Evolutionary conservation across 768 basidiomycete species (phyloP).

Genomic region (Coprinopsis strossmayeri): DNA sequence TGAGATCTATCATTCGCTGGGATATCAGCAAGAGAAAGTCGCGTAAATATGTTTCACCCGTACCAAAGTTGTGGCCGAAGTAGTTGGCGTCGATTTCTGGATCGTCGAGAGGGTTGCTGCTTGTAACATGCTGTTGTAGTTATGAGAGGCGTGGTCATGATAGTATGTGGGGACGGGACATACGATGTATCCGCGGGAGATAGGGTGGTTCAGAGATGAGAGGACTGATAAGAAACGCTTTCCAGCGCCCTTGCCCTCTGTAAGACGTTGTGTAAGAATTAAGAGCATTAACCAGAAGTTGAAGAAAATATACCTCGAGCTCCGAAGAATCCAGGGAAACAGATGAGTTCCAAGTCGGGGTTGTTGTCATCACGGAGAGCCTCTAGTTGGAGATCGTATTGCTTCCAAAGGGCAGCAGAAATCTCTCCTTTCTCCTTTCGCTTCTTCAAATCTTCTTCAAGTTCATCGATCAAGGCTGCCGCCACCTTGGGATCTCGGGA

Average conservation of each 20-base stretch:
- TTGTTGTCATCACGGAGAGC: constrained; percentile 18
- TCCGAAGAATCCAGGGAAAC: constrained; percentile 17
- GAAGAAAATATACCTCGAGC: neutral
- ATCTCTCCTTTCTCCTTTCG: constrained; percentile 16
- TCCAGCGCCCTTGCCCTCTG: constrained; percentile 9
- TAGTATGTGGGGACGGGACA: too few relatives aligned
- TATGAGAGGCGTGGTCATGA: too few relatives aligned
- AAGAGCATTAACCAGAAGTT: neutral
- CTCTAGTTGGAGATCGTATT: constrained; percentile 31
- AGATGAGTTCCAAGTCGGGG: constrained; percentile 22
- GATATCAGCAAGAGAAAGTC: neutral
- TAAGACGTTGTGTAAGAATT: neutral
- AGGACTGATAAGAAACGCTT: constrained; percentile 10
- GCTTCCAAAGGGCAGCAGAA: constrained; percentile 30
- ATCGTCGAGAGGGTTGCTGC: constrained; percentile 24
- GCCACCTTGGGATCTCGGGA: constrained; percentile 15
- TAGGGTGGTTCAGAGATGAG: constrained; percentile 7
- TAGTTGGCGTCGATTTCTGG: constrained; percentile 36
- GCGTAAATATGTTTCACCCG: neutral
- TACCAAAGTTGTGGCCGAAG: constrained; percentile 36
- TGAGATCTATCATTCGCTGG: constrained; percentile 19
- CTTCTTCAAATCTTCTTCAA: constrained; percentile 20
- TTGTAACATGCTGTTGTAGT: constrained; percentile 22
- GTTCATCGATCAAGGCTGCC: constrained; percentile 13
- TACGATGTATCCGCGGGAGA: constrained; percentile 12